Percentiles rank a stretch among this genome's conserved stretches.
Evolutionary conservation across 2,329 filamentous ascomycete species (phyloP).

Genomic region (Claviceps maximensis): DNA sequence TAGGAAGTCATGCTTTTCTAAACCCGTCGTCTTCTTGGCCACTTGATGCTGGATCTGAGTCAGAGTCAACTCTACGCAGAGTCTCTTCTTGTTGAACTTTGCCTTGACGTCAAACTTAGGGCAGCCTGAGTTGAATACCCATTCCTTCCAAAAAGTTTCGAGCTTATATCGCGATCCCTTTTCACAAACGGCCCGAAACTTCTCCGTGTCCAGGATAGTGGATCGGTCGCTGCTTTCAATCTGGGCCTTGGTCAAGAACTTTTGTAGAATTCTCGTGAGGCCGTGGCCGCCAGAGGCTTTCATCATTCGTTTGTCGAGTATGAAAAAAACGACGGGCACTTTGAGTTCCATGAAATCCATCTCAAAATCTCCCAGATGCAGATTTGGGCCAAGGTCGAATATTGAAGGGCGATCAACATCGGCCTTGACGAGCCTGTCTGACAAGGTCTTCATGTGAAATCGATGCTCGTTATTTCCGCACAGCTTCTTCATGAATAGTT

Average conservation of each 20-base stretch:
- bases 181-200: conserved; percentile 75
- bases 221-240: conserved; percentile 48
- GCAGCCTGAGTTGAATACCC: conserved; percentile 79
- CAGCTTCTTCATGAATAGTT: conserved; percentile 78
- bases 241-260: conserved; percentile 74
- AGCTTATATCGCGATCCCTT: conserved; percentile 77
- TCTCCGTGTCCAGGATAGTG: conserved; percentile 58
- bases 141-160: conserved; percentile 87
- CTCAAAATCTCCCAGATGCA: conserved; percentile 75
- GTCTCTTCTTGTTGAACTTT: conserved; percentile 92
- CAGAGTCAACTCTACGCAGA: conserved; percentile 86
- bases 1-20: conserved; percentile 67
- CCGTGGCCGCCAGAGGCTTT: conserved; percentile 76
- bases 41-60: conserved; percentile 53
- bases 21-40: conserved; percentile 24
- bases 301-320: conserved; percentile 78
- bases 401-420: conserved; percentile 76
- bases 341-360: conserved; percentile 85
- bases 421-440: conserved; percentile 67
- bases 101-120: conserved; percentile 78
- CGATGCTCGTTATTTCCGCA: conserved; percentile 93
- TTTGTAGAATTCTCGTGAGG: conserved; percentile 72
- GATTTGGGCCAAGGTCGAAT: conserved; percentile 60
- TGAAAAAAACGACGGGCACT: conserved; percentile 80
- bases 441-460: conserved; percentile 74